phyloP scores from a whole-genome alignment of 1,284 basidiomycete species.

The Cutaneotrichosporon mucoides region DNA sequence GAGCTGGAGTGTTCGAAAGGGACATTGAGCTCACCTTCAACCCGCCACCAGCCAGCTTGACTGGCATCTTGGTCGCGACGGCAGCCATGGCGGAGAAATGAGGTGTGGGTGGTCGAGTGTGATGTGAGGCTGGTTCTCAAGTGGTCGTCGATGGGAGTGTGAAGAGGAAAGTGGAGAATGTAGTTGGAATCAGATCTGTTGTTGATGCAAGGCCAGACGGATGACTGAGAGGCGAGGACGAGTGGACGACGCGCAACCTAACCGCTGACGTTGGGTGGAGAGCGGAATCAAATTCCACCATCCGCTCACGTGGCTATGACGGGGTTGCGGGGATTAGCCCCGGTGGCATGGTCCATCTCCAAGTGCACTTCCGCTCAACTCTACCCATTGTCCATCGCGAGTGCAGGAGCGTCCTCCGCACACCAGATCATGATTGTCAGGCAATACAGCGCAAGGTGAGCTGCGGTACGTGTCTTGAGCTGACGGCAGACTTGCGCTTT shows the following conservation, averaged over 20 bases:
- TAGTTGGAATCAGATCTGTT: not conserved
- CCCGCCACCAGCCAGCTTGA: slow-evolving; percentile 16
- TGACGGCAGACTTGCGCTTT: slow-evolving; percentile 11
- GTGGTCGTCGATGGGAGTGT: not conserved
- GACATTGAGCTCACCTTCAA: slow-evolving; percentile 10
- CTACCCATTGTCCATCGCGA: too few species aligned
- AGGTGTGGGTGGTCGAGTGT: too few species aligned
- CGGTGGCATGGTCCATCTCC: slow-evolving; percentile 1
- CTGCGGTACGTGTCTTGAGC: not conserved
- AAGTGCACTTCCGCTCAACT: too few species aligned
- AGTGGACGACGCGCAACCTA: slow-evolving; percentile 6
- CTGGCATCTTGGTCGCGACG: slow-evolving; percentile 16
- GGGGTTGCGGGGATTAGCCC: slow-evolving; percentile 6
- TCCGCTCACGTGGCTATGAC: slow-evolving; percentile 1
- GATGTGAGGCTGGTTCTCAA: too few species aligned
- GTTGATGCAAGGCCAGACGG: not conserved
- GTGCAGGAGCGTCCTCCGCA: too few species aligned
- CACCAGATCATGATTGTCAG: slow-evolving; percentile 6
- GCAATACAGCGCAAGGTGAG: slow-evolving; percentile 8
- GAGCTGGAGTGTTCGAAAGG: too few species aligned
- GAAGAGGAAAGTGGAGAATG: not conserved
- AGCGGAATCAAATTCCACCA: not conserved
- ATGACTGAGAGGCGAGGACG: too few species aligned
- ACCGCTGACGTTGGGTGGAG: slow-evolving; percentile 1
- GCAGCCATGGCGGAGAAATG: slow-evolving; percentile 1